Percentiles rank a stretch among this genome's conserved stretches.
Conservation (phyloP, 208 protist species). For the Acanthamoeba healyi region DNA sequence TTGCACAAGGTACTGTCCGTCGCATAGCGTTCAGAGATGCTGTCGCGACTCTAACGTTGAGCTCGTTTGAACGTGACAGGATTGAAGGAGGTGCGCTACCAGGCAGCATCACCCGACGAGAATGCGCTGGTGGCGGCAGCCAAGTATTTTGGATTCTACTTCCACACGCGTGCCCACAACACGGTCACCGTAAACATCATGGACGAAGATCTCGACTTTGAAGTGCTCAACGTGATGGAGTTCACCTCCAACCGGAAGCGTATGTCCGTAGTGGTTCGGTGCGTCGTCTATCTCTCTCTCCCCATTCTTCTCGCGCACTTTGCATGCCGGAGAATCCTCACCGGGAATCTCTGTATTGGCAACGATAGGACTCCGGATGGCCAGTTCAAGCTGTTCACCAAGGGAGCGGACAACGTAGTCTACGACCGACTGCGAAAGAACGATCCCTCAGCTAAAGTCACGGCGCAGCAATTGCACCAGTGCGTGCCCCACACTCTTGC, state of each 20-base stretch:
- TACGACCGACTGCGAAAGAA: conserved; percentile 39
- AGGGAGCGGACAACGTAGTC: conserved; percentile 73
- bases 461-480: conserved; percentile 30
- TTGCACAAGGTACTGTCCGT: neutral
- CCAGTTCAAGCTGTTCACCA: conserved; percentile 44
- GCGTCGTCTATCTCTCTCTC: neutral
- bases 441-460: neutral
- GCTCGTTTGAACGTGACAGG: too few relatives aligned
- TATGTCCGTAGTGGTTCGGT: conserved; percentile 84
- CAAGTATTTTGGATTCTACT: conserved; percentile 86
- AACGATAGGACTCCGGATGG: conserved; percentile 35
- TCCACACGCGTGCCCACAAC: conserved; percentile 59
- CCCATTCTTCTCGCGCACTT: too few relatives aligned
- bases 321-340: too few relatives aligned
- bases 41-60: too few relatives aligned
- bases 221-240: conserved; percentile 86
- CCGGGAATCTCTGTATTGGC: too few relatives aligned
- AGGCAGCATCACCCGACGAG: conserved; percentile 95
- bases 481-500: neutral
- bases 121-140: conserved; percentile 94
- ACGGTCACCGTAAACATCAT: conserved; percentile 62
- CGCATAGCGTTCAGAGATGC: too few relatives aligned
- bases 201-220: conserved; percentile 71
- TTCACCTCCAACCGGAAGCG: conserved; percentile 89
- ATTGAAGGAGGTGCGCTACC: conserved; percentile 89